Base-by-base conservation (phyloP, 805 yeast genomes). In the Tetrapisispora namnaoensis region DNA sequence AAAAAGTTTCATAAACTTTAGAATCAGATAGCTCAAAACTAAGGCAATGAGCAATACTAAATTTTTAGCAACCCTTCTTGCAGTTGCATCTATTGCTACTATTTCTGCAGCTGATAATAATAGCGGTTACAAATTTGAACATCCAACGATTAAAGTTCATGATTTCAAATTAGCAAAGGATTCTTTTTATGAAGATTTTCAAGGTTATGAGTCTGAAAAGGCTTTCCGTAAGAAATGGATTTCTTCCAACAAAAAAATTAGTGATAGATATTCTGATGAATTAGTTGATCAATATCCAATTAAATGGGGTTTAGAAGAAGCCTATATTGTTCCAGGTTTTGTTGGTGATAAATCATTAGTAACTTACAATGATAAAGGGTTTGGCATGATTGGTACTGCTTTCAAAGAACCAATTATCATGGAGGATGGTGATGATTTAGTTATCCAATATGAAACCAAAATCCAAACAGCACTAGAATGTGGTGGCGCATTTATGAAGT, bases 401-500 rank as follows among this genome's bases (percentile, higher is more conserved):
- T 73, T 90, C 48, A 77, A 78, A 18, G 50, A 65, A 27, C 76
- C 82, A 2, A 73, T 89, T 49, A 75, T 76, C 61, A 17, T 51
- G 17, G 83, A 82, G 65, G 76, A 71, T 11, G 75, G 74, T 55
- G 71, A 79, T 49, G 80, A 87, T 16, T 71, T 90, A 53, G 96
- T 90, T 10, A 69, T 88, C 39, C 97, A 90, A 68, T 90, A 87
- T 66, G 97, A 90, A 67, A 86, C 87, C 48, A 89, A 89, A 69
- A 68, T 82, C 39, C 96, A 90, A 69, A 73, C 83, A 38, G 86
- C 86, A 10, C 70, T 88, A 49, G 73, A 73, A 42, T 90, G 97
- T 68, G 95, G 95, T 44, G 97, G 97, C 48, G 91, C 95, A 1
- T 90, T 89, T 68, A 65, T 90, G 55, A 90, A 90, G 70, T 70